Evolutionary conservation across 805 yeast species (phyloP).

Genomic region (Kluyveromyces dobzhanskii): DNA sequence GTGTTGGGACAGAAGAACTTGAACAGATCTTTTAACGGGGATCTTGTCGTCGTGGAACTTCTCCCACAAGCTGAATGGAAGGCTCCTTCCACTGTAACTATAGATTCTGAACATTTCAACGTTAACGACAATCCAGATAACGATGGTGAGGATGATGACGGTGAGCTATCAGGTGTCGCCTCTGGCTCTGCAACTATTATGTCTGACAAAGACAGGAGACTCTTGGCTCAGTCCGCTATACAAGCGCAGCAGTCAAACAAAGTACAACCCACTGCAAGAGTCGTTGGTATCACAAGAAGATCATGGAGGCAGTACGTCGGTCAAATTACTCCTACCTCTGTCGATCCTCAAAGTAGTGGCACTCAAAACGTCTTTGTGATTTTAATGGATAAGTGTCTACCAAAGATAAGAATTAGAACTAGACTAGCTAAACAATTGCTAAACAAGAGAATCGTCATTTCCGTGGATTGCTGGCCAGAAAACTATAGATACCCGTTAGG

Average conservation of each 20-base stretch:
- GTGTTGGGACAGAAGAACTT: slow-evolving; percentile 75
- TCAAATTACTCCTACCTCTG: slow-evolving; percentile 73
- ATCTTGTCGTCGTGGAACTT: slow-evolving; percentile 82
- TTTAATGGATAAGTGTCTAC: slow-evolving; percentile 83
- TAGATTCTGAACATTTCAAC: slow-evolving; percentile 65
- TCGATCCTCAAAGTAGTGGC: slow-evolving; percentile 50
- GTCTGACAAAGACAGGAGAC: slow-evolving; percentile 39
- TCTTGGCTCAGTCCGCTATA: slow-evolving; percentile 71
- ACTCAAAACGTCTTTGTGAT: slow-evolving; percentile 74
- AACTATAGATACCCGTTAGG: slow-evolving; percentile 85
- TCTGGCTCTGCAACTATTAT: slow-evolving; percentile 49
- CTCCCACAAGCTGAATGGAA: slow-evolving; percentile 85
- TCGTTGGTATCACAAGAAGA: slow-evolving; percentile 81
- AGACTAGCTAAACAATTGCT: slow-evolving; percentile 73
- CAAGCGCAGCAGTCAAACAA: slow-evolving; percentile 44
- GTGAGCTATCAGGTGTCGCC: slow-evolving; percentile 38
- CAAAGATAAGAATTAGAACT: slow-evolving; percentile 79
- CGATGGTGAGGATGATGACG: slow-evolving; percentile 36
- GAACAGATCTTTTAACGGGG: slow-evolving; percentile 90
- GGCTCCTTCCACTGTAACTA: slow-evolving; percentile 67
- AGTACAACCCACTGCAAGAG: slow-evolving; percentile 85
- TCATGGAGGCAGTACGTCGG: slow-evolving; percentile 97
- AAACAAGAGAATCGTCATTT: slow-evolving; percentile 87
- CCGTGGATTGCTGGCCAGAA: slow-evolving; percentile 88
- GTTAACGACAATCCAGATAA: slow-evolving; percentile 53